Base-by-base conservation (phyloP, 208 protist species). In the Acanthamoeba sp. region DNA sequence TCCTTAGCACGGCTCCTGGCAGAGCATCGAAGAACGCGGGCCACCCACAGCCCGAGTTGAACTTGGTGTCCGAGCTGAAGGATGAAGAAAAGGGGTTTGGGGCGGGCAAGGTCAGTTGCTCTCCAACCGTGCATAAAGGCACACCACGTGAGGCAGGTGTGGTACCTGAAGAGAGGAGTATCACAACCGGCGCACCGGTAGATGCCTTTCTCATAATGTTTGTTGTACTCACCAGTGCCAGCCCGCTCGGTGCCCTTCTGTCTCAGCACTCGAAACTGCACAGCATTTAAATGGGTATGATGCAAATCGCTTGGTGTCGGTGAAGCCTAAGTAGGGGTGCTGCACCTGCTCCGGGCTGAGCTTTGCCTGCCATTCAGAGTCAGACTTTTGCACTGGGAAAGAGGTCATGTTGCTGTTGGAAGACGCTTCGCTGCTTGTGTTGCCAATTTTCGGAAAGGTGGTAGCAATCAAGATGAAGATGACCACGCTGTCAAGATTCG, bases 21-120 rank as follows among this genome's bases (percentile, higher is more conserved):
- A 96, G 38, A 2, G 87, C 42, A 4, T 96, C 95, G 42, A 80
- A 97, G 57, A 97, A 97, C 4, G 95, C 87, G 29, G 96, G 96
- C 96, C 96, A 97, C 34, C 96, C 96, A 94, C 96, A 97, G 36
- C 96, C 96, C 22, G 59, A 92, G 40, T 96, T 42, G 84, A 97
- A 97, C 89, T 97, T 96, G 7, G 40, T n/a, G 16, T 93, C 22
- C 27, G 94, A 95, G 38, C 55, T 93, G 62, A 12, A 93, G 27
- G 2, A 27, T 27, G 29, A 29, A n/a, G 29, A 32, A 27, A 69
- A 9, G 16, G 50, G 50, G 20, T 24, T 14, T 14, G 45, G 45
- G 45, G 45, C 6, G 10, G 24, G 50, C 50, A 22, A 64, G 57
- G n/a, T 9, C 34, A 85, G 12, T 16, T 12, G n/a, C n/a, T n/a